phyloP scores from a whole-genome alignment of 345 rosid genomes.

The Theobroma cacao region DNA sequence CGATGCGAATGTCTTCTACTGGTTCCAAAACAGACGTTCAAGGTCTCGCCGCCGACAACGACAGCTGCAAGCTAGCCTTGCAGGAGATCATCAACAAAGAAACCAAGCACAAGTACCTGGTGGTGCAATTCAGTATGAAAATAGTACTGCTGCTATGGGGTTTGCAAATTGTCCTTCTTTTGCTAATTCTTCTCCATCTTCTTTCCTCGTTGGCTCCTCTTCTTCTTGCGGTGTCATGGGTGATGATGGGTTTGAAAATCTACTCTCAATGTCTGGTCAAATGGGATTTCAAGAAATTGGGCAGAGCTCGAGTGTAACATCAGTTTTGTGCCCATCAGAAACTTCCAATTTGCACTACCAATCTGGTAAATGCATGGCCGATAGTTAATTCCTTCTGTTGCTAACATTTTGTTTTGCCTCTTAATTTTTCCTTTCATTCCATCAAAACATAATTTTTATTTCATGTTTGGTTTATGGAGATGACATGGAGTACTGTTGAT shows the following conservation, averaged over 20 bases:
- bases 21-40: constrained; percentile 97
- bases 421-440: background rate
- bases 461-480: background rate
- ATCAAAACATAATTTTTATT: background rate
- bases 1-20: constrained; percentile 98
- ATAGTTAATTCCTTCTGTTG: constrained; percentile 3
- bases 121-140: constrained; percentile 43
- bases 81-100: constrained; percentile 35
- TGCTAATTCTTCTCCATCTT: background rate
- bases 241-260: constrained; percentile 43
- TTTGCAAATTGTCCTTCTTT: constrained; percentile 28
- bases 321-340: constrained; percentile 57
- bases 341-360: constrained; percentile 69
- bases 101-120: constrained; percentile 19
- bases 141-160: constrained; percentile 28
- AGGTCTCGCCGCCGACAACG: constrained; percentile 96
- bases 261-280: constrained; percentile 51
- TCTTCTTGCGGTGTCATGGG: constrained; percentile 48
- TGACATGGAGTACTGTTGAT: background rate
- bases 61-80: constrained; percentile 75
- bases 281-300: constrained; percentile 64
- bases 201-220: constrained; percentile 34
- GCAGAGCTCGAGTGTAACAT: constrained; percentile 43
- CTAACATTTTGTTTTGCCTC: background rate
- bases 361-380: constrained; percentile 58